phyloP scores from a whole-genome alignment of 2,329 filamentous ascomycete species.

The Sphaerulina musiva region DNA sequence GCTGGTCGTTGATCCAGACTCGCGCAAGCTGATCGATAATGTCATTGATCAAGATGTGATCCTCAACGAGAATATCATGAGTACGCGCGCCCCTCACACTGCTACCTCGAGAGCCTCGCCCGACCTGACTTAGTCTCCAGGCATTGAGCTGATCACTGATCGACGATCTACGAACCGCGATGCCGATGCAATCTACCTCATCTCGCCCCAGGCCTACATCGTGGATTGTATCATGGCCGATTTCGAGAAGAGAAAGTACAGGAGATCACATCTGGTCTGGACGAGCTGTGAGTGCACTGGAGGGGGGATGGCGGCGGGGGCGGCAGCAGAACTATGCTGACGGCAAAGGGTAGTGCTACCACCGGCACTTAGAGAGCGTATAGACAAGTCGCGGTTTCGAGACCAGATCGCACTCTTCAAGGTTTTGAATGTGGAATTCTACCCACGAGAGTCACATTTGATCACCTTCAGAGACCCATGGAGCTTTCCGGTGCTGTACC shows the following conservation, averaged over 20 bases:
- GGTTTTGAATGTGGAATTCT: slow-evolving; percentile 81
- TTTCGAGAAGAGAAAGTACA: slow-evolving; percentile 77
- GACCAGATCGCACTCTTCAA: slow-evolving; percentile 74
- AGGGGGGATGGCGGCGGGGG: neutral
- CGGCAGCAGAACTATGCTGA: slow-evolving; percentile 6
- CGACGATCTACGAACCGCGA: slow-evolving; percentile 73
- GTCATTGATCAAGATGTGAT: slow-evolving; percentile 93
- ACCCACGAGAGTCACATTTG: slow-evolving; percentile 82
- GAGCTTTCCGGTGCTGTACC: slow-evolving; percentile 90
- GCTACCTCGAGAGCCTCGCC: neutral
- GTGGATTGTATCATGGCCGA: slow-evolving; percentile 93
- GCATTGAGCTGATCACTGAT: slow-evolving; percentile 91
- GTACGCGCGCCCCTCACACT: slow-evolving; percentile 47
- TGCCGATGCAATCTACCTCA: slow-evolving; percentile 91
- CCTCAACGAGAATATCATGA: slow-evolving; percentile 91
- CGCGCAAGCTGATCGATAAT: slow-evolving; percentile 82
- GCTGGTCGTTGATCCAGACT: slow-evolving; percentile 76
- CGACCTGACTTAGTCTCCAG: slow-evolving; percentile 45
- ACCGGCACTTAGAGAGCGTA: slow-evolving; percentile 61
- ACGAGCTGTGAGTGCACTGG: slow-evolving; percentile 53
- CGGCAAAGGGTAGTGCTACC: slow-evolving; percentile 52
- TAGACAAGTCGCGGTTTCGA: slow-evolving; percentile 65
- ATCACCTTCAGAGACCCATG: slow-evolving; percentile 89
- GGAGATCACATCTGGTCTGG: slow-evolving; percentile 76
- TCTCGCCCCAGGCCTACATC: slow-evolving; percentile 78